Conservation (phyloP, 768 basidiomycete genomes). For the Panus rudis region DNA sequence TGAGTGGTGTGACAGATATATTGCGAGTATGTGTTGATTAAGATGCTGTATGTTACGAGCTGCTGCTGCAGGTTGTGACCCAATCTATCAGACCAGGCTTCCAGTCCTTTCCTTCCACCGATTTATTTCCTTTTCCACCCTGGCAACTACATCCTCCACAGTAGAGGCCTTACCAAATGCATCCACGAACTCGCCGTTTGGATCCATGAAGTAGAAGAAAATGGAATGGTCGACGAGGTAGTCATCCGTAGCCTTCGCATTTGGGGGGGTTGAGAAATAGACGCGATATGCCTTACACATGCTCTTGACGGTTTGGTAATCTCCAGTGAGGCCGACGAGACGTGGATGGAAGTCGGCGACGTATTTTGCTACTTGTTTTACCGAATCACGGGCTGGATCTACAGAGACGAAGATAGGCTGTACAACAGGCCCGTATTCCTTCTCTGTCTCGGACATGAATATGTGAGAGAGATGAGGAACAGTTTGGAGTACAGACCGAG, state of each 20-base stretch:
- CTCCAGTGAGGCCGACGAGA: conserved; percentile 81
- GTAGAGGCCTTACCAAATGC: conserved; percentile 87
- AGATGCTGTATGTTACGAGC: too few relatives aligned
- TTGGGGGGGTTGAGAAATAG: conserved; percentile 93
- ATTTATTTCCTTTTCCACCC: conserved; percentile 46
- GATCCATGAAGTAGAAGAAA: conserved; percentile 98
- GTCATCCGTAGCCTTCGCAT: conserved; percentile 83
- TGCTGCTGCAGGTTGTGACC: too few relatives aligned
- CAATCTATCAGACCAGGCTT: conserved; percentile 25
- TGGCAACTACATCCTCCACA: conserved; percentile 58
- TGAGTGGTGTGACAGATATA: too few relatives aligned
- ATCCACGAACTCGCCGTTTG: conserved; percentile 87
- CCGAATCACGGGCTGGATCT: conserved; percentile 87
- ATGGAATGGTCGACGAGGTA: conserved; percentile 97
- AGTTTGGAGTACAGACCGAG: conserved; percentile 46
- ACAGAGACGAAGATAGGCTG: conserved; percentile 94
- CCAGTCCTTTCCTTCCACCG: conserved; percentile 34
- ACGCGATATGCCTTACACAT: conserved; percentile 95
- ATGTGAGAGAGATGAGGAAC: conserved; percentile 1
- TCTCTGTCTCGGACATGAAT: conserved; percentile 38
- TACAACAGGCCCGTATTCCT: conserved; percentile 61
- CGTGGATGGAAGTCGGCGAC: conserved; percentile 86
- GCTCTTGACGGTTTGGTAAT: conserved; percentile 78
- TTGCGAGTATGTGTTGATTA: too few relatives aligned
- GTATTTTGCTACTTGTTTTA: conserved; percentile 53